Evolutionary conservation across 2,329 filamentous ascomycete species (phyloP).

Genomic region (Seiridium cupressi): DNA sequence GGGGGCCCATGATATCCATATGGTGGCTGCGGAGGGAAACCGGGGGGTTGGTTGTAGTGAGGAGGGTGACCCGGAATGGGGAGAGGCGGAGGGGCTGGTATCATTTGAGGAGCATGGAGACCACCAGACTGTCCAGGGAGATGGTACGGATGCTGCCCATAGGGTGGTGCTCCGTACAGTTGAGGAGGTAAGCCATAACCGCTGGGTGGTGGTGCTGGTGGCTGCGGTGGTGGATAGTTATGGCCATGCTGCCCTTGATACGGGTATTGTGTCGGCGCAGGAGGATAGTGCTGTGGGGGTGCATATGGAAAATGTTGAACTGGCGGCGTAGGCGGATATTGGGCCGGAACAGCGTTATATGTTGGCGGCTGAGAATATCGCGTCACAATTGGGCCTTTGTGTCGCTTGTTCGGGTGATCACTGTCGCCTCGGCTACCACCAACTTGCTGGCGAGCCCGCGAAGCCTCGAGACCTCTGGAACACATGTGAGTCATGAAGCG

Average conservation of each 20-base stretch:
- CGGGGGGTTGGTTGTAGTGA: neutral
- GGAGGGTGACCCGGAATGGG: neutral
- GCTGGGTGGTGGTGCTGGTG: neutral
- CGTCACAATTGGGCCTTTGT: constrained; percentile 29
- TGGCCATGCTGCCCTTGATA: neutral
- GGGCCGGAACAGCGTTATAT: constrained; percentile 5
- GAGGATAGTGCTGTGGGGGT: constrained; percentile 1
- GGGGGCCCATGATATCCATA: neutral
- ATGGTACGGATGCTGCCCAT: neutral
- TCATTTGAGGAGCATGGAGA: neutral
- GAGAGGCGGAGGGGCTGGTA: neutral
- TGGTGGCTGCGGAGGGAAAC: neutral
- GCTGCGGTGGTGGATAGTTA: constrained; percentile 1
- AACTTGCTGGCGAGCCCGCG: constrained; percentile 16
- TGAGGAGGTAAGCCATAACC: constrained; percentile 5
- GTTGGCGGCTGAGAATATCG: constrained; percentile 25
- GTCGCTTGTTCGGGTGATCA: constrained; percentile 16
- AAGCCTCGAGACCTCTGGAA: constrained; percentile 28
- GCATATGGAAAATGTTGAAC: constrained; percentile 40
- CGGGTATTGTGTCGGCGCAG: neutral
- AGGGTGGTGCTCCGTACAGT: neutral
- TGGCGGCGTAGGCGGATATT: constrained; percentile 8
- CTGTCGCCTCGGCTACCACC: constrained; percentile 16
- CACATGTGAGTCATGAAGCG: neutral
- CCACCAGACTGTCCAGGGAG: neutral